Conservation (phyloP, 1,284 basidiomycete genomes). For the Taiwanofungus camphoratus region DNA sequence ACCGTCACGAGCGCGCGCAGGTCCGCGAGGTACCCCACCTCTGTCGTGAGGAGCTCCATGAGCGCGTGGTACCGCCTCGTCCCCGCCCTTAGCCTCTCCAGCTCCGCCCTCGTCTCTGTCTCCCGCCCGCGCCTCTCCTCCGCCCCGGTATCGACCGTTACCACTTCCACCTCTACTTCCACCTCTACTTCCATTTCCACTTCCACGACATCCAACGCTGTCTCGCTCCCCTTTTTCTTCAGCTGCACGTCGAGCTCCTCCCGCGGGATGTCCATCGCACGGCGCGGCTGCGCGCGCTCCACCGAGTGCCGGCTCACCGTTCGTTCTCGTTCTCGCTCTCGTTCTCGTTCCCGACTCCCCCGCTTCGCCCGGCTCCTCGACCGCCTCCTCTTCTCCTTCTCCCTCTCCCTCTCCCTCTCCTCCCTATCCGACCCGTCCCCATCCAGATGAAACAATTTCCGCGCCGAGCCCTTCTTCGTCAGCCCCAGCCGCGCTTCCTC, state of each 20-base stretch:
- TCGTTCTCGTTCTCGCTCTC: no score
- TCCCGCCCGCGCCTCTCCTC: constrained; percentile 6
- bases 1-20: constrained; percentile 73
- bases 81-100: constrained; percentile 8
- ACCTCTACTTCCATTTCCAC: constrained; percentile 5
- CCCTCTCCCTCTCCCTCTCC: constrained; percentile 10
- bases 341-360: no score
- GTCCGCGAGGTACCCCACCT: constrained; percentile 76
- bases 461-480: constrained; percentile 9
- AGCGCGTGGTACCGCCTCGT: constrained; percentile 56
- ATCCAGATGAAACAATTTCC: constrained; percentile 23
- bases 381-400: neutral
- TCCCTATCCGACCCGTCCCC: constrained; percentile 17
- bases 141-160: neutral
- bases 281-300: neutral
- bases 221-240: neutral
- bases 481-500: neutral
- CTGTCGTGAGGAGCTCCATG: constrained; percentile 78
- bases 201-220: neutral
- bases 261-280: constrained; percentile 3
- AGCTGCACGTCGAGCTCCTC: constrained; percentile 1
- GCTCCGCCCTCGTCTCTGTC: constrained; percentile 15
- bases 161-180: constrained; percentile 1
- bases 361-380: no score
- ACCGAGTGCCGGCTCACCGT: constrained; percentile 3